A percentile compares a stretch with the other conserved stretches of the same genome.
Evolutionary conservation across 140 eudicot genomes (phyloP).

Genomic region (Artemisia princeps): DNA sequence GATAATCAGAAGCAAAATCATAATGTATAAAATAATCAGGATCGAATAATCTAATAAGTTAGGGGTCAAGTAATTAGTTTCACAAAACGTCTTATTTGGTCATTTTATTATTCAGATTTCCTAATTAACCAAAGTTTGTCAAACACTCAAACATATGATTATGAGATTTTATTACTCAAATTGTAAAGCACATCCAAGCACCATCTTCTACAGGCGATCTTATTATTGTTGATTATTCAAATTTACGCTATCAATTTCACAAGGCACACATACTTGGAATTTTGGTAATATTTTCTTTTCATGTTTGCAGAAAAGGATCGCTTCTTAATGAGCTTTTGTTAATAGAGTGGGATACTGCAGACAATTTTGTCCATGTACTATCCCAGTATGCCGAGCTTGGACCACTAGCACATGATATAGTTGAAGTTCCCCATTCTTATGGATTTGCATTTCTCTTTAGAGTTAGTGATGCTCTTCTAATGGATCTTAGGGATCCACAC

Average conservation of each 20-base stretch:
- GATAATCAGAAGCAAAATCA: no score
- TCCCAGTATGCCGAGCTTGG: conserved; percentile 72
- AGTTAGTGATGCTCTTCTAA: conserved; percentile 67
- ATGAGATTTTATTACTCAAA: conserved; percentile 5
- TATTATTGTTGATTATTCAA: not conserved
- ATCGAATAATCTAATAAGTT: no score
- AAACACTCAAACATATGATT: not conserved
- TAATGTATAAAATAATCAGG: not conserved
- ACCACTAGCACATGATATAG: conserved; percentile 62
- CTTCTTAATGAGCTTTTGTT: conserved; percentile 66
- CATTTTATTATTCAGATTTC: not conserved
- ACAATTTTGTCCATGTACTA: conserved; percentile 42
- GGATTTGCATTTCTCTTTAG: conserved; percentile 79
- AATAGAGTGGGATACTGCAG: conserved; percentile 61
- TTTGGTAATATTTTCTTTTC: conserved; percentile 16
- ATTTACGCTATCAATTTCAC: not conserved
- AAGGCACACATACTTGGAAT: not conserved
- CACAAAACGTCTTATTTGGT: not conserved
- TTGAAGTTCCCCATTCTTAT: conserved; percentile 74
- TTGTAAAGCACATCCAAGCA: conserved; percentile 4
- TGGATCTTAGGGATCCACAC: conserved; percentile 77
- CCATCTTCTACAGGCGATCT: not conserved
- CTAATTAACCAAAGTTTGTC: not conserved
- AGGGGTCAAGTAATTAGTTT: not conserved
- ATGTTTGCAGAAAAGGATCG: conserved; percentile 58